These are phyloP conservation scores for Coemansia erecta DNA, from an alignment of 192 early-diverging fungal species.

Conservation along the genomic window DNA sequence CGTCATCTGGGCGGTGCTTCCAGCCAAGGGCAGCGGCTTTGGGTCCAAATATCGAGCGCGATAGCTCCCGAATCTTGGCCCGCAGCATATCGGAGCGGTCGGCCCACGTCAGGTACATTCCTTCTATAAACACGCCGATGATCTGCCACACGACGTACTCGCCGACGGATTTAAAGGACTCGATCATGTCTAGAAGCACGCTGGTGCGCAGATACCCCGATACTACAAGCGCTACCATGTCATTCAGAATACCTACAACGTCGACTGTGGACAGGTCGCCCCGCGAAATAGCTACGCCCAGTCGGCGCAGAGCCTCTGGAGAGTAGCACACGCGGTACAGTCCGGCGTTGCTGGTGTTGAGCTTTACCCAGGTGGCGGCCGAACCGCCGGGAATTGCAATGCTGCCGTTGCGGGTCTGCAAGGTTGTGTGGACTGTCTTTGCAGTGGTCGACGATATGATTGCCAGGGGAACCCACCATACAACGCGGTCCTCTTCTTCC, in stretches of 20 bases:
- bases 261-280: slow-evolving; percentile 68
- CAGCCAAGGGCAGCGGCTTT: slow-evolving; percentile 65
- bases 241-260: slow-evolving; percentile 78
- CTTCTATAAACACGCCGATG: slow-evolving; percentile 44
- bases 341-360: slow-evolving; percentile 78
- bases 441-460: slow-evolving; percentile 13
- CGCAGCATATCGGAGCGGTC: slow-evolving; percentile 46
- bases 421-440: slow-evolving; percentile 11
- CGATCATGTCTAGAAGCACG: slow-evolving; percentile 70
- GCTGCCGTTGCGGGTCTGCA: slow-evolving; percentile 39
- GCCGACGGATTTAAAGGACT: slow-evolving; percentile 55
- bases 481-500: slow-evolving; percentile 59
- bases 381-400: slow-evolving; percentile 28
- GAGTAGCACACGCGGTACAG: slow-evolving; percentile 87
- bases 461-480: slow-evolving; percentile 68
- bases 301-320: slow-evolving; percentile 45
- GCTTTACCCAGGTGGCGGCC: slow-evolving; percentile 67
- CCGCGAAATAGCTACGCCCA: slow-evolving; percentile 55
- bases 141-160: slow-evolving; percentile 66
- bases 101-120: slow-evolving; percentile 54
- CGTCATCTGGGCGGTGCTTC: slow-evolving; percentile 57
- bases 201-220: slow-evolving; percentile 78
- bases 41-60: slow-evolving; percentile 55
- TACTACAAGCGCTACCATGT: slow-evolving; percentile 72
- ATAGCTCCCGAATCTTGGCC: slow-evolving; percentile 45